Evolutionary conservation across 306 rosid species (phyloP), one percentile per base, ranked within the genome.

Genomic region (Astragalus glycyphyllos): DNA sequence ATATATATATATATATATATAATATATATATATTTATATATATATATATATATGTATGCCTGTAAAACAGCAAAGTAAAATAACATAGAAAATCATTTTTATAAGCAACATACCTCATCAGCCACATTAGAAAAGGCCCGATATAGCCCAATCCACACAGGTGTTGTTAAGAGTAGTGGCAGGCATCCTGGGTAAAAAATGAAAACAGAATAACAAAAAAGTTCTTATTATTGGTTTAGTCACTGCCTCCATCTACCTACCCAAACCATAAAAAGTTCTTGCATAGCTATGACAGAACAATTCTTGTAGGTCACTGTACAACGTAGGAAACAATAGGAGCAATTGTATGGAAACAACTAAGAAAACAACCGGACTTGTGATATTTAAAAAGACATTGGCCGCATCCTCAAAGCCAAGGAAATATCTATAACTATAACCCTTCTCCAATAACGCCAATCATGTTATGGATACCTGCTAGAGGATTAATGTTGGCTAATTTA

Each of bases 111-210:
- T 66, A 95, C 99, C 92, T 95, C 99, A 41, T 95, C 81, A 2
- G 97, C 99, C 77, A 91, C 99, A 73, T 91, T 95, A 40, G 99
- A 95, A 76, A 95, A 96, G 64, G 99, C 99, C 77, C 97, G 82
- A 66, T 91, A 95, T 73, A 95, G 74, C 45, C 99, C 99, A 47
- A 95, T 95, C 99, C 97, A 95, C 46, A 95, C 92, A 6, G 97
- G 99, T 79, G 92, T 95, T 47, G 97, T 95, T 3, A 87, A 96
- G 41, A 91, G 95, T 5, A 96, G 83, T 37, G 99, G 96, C 59
- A 95, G 69, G 82, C 96, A 91, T 70, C 99, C 99, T 95, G 73
- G 45, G 50, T 37, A 41, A 69, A 71, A 50, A 41, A 15, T 16
- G 14, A 44, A 40, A 38, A 72, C 14, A 44, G 2, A 16, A 66